These are phyloP conservation scores for Pythium angustatum DNA, from an alignment of 352 stramenopile genomes.

Conservation along the genomic window DNA sequence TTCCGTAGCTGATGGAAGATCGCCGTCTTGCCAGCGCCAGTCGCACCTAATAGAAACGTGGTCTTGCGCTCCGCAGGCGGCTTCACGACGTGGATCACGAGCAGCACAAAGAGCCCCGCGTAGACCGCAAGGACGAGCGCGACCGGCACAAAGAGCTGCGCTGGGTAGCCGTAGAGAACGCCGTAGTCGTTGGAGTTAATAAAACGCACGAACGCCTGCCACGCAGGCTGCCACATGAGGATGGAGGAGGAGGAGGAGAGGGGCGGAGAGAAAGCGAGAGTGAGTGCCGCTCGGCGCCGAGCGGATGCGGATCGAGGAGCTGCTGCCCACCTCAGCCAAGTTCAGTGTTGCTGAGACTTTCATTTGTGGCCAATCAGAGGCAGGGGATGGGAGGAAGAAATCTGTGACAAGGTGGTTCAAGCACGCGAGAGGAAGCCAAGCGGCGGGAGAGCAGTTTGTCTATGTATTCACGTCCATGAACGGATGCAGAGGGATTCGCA, in stretches of 20 bases:
- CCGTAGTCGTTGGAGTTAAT: constrained; percentile 23
- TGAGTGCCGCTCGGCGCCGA: neutral
- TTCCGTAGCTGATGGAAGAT: constrained; percentile 17
- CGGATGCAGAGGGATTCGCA: too few relatives aligned
- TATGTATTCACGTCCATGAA: too few relatives aligned
- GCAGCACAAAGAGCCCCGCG: constrained; percentile 7
- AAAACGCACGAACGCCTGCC: constrained; percentile 17
- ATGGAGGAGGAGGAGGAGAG: neutral
- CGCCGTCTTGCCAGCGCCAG: constrained; percentile 13
- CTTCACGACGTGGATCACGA: constrained; percentile 16
- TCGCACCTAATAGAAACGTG: constrained; percentile 16
- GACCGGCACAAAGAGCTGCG: constrained; percentile 16
- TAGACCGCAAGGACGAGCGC: constrained; percentile 13
- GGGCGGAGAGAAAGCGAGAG: neutral
- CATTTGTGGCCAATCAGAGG: constrained; percentile 2
- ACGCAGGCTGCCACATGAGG: neutral
- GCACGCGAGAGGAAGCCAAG: too few relatives aligned
- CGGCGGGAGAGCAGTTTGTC: too few relatives aligned
- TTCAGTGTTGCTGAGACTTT: neutral
- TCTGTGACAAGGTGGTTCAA: constrained; percentile 16
- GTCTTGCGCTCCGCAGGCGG: constrained; percentile 20
- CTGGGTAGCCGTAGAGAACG: constrained; percentile 11
- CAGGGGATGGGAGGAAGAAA: neutral
- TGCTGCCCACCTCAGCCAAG: neutral
- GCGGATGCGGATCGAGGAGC: neutral